phyloP scores from a whole-genome alignment of 106 monocot genomes.

The Phalaenopsis aphrodite region DNA sequence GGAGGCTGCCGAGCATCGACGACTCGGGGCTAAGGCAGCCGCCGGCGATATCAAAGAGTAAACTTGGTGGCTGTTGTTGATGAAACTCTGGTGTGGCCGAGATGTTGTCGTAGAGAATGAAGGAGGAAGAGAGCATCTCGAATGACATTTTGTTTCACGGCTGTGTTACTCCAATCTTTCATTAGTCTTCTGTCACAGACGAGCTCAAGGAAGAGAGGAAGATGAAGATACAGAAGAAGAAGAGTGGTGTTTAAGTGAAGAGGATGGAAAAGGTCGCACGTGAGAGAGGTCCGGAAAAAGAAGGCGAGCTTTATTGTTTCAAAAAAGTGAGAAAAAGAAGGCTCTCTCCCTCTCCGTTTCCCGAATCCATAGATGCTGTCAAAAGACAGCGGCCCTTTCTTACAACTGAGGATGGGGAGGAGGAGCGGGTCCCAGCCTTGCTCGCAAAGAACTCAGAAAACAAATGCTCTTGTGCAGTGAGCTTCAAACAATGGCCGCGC shows the following conservation, averaged over 20 bases:
- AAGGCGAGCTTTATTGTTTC: slow-evolving; percentile 16
- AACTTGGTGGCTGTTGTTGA: slow-evolving; percentile 5
- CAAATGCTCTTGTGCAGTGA: background rate
- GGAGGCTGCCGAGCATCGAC: background rate
- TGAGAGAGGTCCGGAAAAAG: slow-evolving; percentile 22
- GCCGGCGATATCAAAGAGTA: slow-evolving; percentile 22
- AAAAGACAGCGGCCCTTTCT: slow-evolving; percentile 8
- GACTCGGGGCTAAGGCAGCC: background rate
- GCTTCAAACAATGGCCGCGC: slow-evolving; percentile 2
- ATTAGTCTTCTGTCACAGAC: background rate
- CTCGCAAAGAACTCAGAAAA: background rate
- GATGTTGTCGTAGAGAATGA: slow-evolving; percentile 46
- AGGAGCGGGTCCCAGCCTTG: background rate
- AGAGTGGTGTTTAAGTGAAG: slow-evolving; percentile 4
- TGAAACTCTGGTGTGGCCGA: slow-evolving; percentile 17
- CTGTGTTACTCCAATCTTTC: background rate
- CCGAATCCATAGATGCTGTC: slow-evolving; percentile 29
- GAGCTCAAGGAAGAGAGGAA: background rate
- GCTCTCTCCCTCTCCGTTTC: slow-evolving; percentile 15
- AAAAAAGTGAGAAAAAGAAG: slow-evolving; percentile 14
- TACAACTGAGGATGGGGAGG: slow-evolving; percentile 10
- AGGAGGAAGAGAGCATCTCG: slow-evolving; percentile 25
- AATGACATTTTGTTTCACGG: slow-evolving; percentile 26
- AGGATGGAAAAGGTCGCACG: slow-evolving; percentile 17
- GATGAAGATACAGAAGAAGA: background rate